Conservation (phyloP, 1,284 basidiomycete genomes). For the Anthracocystis panici-leucophaei region DNA sequence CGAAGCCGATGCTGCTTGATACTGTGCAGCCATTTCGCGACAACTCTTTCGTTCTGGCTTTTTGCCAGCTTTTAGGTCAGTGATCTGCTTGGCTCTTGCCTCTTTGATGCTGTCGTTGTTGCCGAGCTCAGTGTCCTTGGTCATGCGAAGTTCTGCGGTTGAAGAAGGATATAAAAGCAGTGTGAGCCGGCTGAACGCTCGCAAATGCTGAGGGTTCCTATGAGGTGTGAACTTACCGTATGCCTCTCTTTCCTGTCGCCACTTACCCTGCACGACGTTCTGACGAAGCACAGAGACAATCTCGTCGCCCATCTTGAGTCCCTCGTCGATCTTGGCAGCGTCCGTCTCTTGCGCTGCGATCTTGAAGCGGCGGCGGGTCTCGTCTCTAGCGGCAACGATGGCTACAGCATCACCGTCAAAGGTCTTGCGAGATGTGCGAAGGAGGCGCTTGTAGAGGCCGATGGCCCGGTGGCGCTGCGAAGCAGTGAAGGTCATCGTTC, state of each 20-base stretch:
- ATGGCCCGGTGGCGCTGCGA: constrained; percentile 59
- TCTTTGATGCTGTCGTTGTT: constrained; percentile 66
- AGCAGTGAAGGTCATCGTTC: constrained; percentile 45
- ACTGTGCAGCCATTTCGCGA: constrained; percentile 47
- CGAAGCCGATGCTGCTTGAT: constrained; percentile 25
- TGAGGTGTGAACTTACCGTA: constrained; percentile 38
- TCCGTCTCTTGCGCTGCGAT: constrained; percentile 52
- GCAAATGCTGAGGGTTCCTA: neutral
- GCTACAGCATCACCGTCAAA: constrained; percentile 58
- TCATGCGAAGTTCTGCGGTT: constrained; percentile 56
- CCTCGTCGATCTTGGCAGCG: constrained; percentile 56
- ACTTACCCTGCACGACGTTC: constrained; percentile 68
- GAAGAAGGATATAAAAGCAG: neutral
- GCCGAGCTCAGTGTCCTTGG: constrained; percentile 66
- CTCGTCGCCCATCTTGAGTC: constrained; percentile 63
- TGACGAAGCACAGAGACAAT: constrained; percentile 58
- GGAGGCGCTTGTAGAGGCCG: constrained; percentile 62
- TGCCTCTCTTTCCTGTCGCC: constrained; percentile 43
- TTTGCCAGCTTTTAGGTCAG: constrained; percentile 57
- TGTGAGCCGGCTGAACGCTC: neutral
- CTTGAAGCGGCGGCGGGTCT: constrained; percentile 57
- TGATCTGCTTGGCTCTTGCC: constrained; percentile 54
- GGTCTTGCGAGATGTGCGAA: constrained; percentile 61
- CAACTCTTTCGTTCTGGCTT: constrained; percentile 51
- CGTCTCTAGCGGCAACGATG: constrained; percentile 49